Conservation (phyloP, 2,329 filamentous ascomycete species). For the Penicillium sp. region DNA sequence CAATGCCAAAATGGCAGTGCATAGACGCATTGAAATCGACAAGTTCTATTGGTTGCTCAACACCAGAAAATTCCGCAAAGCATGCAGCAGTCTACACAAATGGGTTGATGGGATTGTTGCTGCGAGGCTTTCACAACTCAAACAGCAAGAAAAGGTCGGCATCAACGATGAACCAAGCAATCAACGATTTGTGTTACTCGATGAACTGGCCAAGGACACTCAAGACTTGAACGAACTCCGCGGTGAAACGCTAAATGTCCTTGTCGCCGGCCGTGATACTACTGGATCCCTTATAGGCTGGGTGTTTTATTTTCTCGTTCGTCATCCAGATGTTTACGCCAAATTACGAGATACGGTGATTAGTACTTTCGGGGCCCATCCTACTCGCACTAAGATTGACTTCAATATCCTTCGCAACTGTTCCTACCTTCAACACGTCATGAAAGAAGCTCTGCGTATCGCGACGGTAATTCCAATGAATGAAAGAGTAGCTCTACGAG, state of each 20-base stretch:
- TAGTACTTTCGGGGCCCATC: conserved; percentile 27
- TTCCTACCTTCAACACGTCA: conserved; percentile 20
- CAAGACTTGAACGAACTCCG: conserved; percentile 44
- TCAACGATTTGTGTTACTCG: conserved; percentile 54
- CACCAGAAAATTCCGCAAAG: conserved; percentile 10
- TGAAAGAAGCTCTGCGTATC: conserved; percentile 41
- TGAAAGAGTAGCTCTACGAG: conserved; percentile 33
- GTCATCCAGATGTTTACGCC: conserved; percentile 23
- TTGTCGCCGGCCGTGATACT: conserved; percentile 36
- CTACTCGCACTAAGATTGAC: conserved; percentile 11
- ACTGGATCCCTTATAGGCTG: conserved; percentile 33
- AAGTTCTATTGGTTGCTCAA: conserved; percentile 18
- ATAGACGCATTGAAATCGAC: conserved; percentile 28
- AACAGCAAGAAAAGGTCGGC: conserved; percentile 9
- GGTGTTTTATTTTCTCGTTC: conserved; percentile 29
- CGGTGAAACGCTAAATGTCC: conserved; percentile 44
- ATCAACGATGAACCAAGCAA: conserved; percentile 19
- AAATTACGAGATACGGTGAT: conserved; percentile 42
- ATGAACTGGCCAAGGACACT: conserved; percentile 52
- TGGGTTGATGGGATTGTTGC: conserved; percentile 20
- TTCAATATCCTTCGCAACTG: conserved; percentile 12
- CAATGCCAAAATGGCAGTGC: conserved; percentile 21
- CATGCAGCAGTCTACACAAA: conserved; percentile 11
- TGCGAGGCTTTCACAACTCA: conserved; percentile 12
- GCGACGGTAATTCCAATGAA: conserved; percentile 48